Base-by-base conservation (phyloP, 2,329 filamentous ascomycete species). In the Diaporthe destruens region DNA sequence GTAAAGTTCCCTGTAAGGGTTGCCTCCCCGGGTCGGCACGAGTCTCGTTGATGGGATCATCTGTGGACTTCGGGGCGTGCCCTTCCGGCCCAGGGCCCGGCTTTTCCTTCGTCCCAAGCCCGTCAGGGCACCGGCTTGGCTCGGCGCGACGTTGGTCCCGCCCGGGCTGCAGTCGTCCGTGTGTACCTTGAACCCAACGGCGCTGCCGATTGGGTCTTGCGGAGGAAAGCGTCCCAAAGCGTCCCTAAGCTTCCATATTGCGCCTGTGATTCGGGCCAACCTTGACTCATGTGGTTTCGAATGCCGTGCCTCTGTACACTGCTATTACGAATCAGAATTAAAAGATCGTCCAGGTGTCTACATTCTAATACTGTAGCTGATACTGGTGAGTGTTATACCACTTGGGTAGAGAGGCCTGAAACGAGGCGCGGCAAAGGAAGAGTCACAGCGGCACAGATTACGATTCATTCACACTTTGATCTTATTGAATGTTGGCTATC, bases 121-220 rank as follows among this genome's bases (percentile, higher is more conserved):
- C 47, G 47, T 36, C 61, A 18, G 12, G 34, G 61, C 61, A 9
- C 61, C 61, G 44, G 61, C 44, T 61, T 61, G 57, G 57, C 44
- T 1, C 61, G 61, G 61, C 47, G 36, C 29, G 61, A 65, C 42
- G 8, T 51, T 65, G 32, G 47, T 53, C 32, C 44, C 32, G 20
- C 61, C 61, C 32, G 61, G 61, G 18, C 47, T 34, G 44, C 29
- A 16, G 14, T 11, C 14, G 11, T 32, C 61, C 44, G 61, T 18
- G 47, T 9, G 47, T 9, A 20, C 25, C 32, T 5, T 51, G n/a
- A n/a, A 39, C 23, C 4, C n/a, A 20, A 20, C 44, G 32, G 47
- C 7, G 34, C 11, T n/a, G 11, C 61, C 61, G 36, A 39, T 25
- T 66, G 32, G 29, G 16, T 39, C 47, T 39, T 36, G 29, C 61